These are phyloP conservation scores for Fusarium veterinarium DNA, from an alignment of 2,329 filamentous ascomycete species.

Conservation along the genomic window DNA sequence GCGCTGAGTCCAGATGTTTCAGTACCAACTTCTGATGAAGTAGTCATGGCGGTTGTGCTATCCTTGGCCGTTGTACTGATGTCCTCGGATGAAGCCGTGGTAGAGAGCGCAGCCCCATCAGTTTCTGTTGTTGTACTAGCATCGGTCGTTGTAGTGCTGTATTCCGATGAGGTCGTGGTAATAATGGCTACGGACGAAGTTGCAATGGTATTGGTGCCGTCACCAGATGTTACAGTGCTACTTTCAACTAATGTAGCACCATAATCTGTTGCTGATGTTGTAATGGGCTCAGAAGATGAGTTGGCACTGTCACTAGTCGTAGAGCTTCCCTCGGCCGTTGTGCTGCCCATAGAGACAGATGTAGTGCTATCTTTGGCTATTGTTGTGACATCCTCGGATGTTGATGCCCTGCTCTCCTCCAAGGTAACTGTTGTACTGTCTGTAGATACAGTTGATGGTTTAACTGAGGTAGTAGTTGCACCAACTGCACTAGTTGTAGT, in stretches of 20 bases:
- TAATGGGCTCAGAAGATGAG: fast-evolving
- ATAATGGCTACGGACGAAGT: fast-evolving
- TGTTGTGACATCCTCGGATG: neutral
- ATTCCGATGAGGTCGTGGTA: neutral
- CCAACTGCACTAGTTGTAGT: fast-evolving
- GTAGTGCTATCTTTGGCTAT: fast-evolving
- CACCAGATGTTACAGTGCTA: neutral
- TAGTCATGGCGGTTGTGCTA: neutral
- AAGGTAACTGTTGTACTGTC: neutral
- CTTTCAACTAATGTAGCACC: neutral
- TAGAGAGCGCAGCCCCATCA: fast-evolving
- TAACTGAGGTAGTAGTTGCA: neutral
- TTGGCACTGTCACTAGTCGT: fast-evolving
- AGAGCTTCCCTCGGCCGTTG: fast-evolving
- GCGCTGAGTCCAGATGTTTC: neutral
- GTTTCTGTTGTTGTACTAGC: fast-evolving
- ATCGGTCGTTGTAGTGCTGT: neutral
- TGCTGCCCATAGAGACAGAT: fast-evolving
- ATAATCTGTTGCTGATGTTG: fast-evolving
- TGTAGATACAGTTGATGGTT: no score
- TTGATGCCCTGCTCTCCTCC: fast-evolving
- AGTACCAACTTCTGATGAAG: neutral
- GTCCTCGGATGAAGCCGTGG: neutral
- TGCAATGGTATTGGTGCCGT: fast-evolving
- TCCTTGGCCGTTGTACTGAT: neutral